Conservation (phyloP, 2,329 filamentous ascomycete species). For the Rhynchosporium agropyri region DNA sequence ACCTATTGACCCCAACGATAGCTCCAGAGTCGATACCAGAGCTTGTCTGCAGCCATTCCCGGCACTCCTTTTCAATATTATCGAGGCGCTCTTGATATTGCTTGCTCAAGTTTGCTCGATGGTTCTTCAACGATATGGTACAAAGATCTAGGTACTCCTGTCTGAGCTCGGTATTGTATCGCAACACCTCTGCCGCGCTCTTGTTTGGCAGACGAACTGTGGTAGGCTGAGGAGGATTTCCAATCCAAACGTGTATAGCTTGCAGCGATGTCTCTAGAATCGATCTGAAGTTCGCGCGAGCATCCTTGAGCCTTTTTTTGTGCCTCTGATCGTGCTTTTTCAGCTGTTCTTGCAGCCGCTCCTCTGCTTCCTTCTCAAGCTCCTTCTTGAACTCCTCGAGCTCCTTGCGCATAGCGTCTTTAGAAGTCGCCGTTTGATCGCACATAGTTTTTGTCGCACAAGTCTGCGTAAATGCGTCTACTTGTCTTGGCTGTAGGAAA, state of each 20-base stretch:
- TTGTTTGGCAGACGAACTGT: neutral
- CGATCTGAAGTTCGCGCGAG: neutral
- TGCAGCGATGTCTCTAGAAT: neutral
- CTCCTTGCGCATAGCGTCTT: neutral
- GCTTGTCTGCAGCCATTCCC: slow-evolving; percentile 4
- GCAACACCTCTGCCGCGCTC: neutral
- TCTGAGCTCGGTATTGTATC: neutral
- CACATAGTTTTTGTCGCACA: neutral
- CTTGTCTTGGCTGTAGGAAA: neutral
- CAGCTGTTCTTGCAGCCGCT: neutral
- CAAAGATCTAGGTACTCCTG: slow-evolving; percentile 37
- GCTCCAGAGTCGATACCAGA: neutral
- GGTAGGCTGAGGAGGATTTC: neutral
- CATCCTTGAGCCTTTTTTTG: neutral
- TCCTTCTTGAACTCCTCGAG: neutral
- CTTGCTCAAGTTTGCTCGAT: slow-evolving; percentile 11
- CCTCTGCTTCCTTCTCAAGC: neutral
- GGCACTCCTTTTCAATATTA: slow-evolving; percentile 17
- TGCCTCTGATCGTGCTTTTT: neutral
- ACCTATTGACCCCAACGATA: neutral
- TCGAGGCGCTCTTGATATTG: slow-evolving; percentile 16
- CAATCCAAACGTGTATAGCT: neutral
- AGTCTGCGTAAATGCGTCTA: neutral
- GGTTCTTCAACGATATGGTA: neutral
- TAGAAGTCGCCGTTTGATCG: no score